Conservation (phyloP, 2,329 filamentous ascomycete genomes). For the Stemphylium lycopersici region DNA sequence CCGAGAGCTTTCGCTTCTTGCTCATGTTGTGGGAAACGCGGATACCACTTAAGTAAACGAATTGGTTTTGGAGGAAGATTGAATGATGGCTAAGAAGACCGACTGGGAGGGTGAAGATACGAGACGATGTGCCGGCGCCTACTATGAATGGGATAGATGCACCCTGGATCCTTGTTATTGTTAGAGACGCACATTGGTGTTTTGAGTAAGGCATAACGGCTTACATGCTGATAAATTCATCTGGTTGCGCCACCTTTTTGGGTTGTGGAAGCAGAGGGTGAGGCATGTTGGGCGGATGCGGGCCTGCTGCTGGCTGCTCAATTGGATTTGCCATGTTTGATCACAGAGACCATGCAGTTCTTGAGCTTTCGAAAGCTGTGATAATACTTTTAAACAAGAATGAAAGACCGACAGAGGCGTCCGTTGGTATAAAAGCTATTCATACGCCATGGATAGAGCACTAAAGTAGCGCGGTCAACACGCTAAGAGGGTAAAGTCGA, state of each 20-base stretch:
- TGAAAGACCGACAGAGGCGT: too few species aligned
- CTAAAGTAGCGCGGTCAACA: neutral
- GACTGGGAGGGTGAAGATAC: slow-evolving; percentile 13
- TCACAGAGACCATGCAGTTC: too few species aligned
- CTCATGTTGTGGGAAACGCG: neutral
- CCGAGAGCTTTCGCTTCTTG: slow-evolving; percentile 21
- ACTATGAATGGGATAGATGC: slow-evolving; percentile 9
- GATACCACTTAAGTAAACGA: neutral
- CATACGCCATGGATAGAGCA: too few species aligned
- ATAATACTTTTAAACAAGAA: too few species aligned
- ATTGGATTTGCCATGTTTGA: neutral
- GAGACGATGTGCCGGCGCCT: neutral
- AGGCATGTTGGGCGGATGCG: neutral
- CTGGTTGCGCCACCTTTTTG: neutral
- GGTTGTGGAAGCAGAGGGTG: neutral
- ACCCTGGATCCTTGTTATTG: slow-evolving; percentile 15
- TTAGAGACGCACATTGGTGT: neutral
- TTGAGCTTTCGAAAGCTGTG: too few species aligned
- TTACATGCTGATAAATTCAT: slow-evolving; percentile 15
- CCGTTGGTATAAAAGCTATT: neutral
- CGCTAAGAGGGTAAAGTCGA: neutral
- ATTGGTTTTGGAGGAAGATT: slow-evolving; percentile 9
- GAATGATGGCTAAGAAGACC: slow-evolving; percentile 18
- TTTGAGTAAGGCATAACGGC: neutral
- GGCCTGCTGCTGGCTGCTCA: neutral